Base-by-base conservation (phyloP, 1,284 basidiomycete species). In the Tremellales sp. region DNA sequence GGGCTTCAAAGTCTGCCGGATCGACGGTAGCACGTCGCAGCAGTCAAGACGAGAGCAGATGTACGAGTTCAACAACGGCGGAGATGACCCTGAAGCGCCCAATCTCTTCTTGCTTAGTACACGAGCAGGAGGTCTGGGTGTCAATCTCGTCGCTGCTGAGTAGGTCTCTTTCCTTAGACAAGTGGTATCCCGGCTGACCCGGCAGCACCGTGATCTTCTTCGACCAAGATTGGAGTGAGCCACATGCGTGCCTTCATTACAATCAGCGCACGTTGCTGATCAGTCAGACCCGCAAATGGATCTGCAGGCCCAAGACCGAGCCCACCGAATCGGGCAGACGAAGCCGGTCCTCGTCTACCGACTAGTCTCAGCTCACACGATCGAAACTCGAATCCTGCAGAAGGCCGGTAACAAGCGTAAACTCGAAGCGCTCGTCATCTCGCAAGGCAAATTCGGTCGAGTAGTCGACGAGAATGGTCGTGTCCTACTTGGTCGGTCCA, bases 301-400 rank as follows among this genome's bases (percentile, higher is more conserved):
- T 60, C 78, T 91, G 4, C 93, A 98, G 72, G 94, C 94, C 0
- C 90, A 94, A 70, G 94, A 96, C 65, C 82, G 93, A 27, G 93
- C 90, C 0, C 93, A 97, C 72, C 84, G 93, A 6, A 97, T 97
- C 51, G 93, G 93, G 2, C 93, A 97, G 74, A 93, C 84, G 17
- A 84, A 79, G 58, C 88, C 89, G 2, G 88, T 93, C 47, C 78
- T 93, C 41, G 83, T 96, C 49, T 96, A 91, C 77, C 82, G 92
- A 31, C 79, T 97, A 0, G 84, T 96, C 27, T 86, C 82, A 27
- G 61, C 64, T 23, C 63, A 91, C 72, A 96, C 92, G 1, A 81
- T 97, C 56, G 93, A 97, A 76, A 87, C 86, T 40, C 86, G 84
- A 68, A 92, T 97, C 62, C 84, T 97, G 79, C 82, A 91, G 65